Conservation (phyloP, 306 rosid genomes). For the Vigna mungo region DNA sequence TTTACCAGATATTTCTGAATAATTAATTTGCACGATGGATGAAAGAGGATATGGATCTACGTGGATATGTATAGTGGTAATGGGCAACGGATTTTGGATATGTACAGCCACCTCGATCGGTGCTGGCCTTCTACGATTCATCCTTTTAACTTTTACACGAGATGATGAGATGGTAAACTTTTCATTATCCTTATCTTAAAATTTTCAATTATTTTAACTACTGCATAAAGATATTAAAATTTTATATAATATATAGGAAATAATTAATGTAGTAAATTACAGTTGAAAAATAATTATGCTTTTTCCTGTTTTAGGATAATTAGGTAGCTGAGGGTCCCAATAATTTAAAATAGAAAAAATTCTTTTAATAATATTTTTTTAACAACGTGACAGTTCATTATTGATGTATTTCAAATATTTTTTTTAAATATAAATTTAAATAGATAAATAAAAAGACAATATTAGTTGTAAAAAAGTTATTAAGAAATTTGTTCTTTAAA, state of each 20-base stretch:
- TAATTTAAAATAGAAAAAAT: too few relatives aligned
- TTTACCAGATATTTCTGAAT: neutral
- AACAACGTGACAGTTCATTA: too few relatives aligned
- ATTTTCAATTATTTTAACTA: neutral
- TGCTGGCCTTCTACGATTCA: neutral
- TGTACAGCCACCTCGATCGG: constrained; percentile 6
- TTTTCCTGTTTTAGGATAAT: neutral
- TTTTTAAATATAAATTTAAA: too few relatives aligned
- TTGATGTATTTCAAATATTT: too few relatives aligned
- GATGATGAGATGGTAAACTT: neutral
- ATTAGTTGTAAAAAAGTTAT: too few relatives aligned
- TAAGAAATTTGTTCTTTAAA: too few relatives aligned
- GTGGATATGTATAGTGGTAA: constrained; percentile 31
- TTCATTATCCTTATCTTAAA: constrained; percentile 23
- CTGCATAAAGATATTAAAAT: neutral
- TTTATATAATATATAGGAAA: neutral
- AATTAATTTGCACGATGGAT: neutral
- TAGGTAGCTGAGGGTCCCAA: neutral
- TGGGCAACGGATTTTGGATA: neutral
- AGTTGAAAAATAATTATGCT: neutral
- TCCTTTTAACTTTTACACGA: neutral
- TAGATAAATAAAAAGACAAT: too few relatives aligned
- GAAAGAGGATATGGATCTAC: constrained; percentile 38
- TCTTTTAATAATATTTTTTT: too few relatives aligned
- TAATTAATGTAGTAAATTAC: neutral